These are phyloP conservation scores for Brettanomyces sp. DNA, from an alignment of 805 yeast genomes.

Conservation along the genomic window DNA sequence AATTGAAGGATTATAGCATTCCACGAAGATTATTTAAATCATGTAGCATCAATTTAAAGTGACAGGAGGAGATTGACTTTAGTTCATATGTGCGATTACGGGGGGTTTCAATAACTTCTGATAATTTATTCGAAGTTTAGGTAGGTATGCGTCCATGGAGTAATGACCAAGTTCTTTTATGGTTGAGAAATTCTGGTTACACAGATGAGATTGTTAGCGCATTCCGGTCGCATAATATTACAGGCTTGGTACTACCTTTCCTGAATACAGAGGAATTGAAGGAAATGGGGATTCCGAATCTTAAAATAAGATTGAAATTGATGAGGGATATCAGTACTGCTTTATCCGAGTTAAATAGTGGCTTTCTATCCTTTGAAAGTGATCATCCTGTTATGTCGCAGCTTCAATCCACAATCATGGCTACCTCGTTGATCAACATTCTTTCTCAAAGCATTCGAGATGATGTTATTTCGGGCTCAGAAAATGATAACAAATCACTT, in stretches of 20 bases:
- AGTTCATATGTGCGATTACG: background rate
- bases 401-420: conserved; percentile 16
- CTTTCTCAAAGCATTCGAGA: conserved; percentile 17
- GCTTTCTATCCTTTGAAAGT: conserved; percentile 8
- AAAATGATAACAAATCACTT: conserved; percentile 26
- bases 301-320: conserved; percentile 49
- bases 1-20: no score
- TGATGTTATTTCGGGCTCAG: conserved; percentile 6
- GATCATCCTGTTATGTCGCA: conserved; percentile 18
- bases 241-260: conserved; percentile 65
- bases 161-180: conserved; percentile 22
- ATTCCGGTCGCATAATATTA: conserved; percentile 52
- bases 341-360: conserved; percentile 25
- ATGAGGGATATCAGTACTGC: conserved; percentile 53
- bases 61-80: background rate
- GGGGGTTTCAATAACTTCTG: no score
- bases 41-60: no score
- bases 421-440: conserved; percentile 15
- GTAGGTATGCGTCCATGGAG: conserved; percentile 18
- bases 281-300: conserved; percentile 55
- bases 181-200: conserved; percentile 20
- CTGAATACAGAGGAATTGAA: conserved; percentile 60
- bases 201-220: conserved; percentile 16
- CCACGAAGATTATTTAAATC: no score
- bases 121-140: no score